These are phyloP conservation scores for Pholiota molesta DNA, from an alignment of 768 basidiomycete genomes.

Conservation along the genomic window DNA sequence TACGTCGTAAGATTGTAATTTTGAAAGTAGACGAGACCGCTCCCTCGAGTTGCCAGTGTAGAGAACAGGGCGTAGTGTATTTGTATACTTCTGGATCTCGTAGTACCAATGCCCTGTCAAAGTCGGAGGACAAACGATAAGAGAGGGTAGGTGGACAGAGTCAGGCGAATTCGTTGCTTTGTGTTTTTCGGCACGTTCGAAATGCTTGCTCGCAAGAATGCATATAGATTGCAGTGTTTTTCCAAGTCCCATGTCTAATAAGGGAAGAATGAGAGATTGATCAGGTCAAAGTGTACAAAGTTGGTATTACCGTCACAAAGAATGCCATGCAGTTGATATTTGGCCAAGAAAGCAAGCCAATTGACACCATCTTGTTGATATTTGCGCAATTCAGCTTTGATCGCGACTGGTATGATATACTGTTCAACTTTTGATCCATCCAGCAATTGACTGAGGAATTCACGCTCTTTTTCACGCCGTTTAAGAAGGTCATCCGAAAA, in stretches of 20 bases:
- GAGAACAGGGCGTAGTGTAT: slow-evolving; percentile 80
- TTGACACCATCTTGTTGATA: slow-evolving; percentile 99
- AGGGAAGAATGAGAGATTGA: not conserved
- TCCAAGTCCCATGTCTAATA: slow-evolving; percentile 95
- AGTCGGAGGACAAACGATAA: slow-evolving; percentile 96
- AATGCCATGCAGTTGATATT: slow-evolving; percentile 97
- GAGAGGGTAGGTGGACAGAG: slow-evolving; percentile 84
- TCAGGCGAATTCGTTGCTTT: slow-evolving; percentile 71
- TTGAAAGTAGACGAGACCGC: slow-evolving; percentile 66
- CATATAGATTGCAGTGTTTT: slow-evolving; percentile 98
- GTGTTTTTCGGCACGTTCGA: slow-evolving; percentile 76
- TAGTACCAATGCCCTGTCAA: slow-evolving; percentile 99
- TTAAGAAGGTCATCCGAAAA: slow-evolving; percentile 88
- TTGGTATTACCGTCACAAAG: slow-evolving; percentile 85
- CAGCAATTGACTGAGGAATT: slow-evolving; percentile 90
- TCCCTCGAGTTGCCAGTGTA: slow-evolving; percentile 91
- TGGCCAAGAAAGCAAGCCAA: slow-evolving; percentile 97
- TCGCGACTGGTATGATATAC: slow-evolving; percentile 81
- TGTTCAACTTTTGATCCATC: slow-evolving; percentile 95
- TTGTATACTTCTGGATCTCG: slow-evolving; percentile 91
- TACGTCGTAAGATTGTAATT: slow-evolving; percentile 77
- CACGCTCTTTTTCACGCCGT: slow-evolving; percentile 84
- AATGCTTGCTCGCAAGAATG: slow-evolving; percentile 92
- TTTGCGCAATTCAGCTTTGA: slow-evolving; percentile 94
- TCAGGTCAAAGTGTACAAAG: not conserved